Evolutionary conservation across 441 rosid genomes (phyloP), one percentile per base, ranked within the genome.

Genomic region (Isatis lusitanica): DNA sequence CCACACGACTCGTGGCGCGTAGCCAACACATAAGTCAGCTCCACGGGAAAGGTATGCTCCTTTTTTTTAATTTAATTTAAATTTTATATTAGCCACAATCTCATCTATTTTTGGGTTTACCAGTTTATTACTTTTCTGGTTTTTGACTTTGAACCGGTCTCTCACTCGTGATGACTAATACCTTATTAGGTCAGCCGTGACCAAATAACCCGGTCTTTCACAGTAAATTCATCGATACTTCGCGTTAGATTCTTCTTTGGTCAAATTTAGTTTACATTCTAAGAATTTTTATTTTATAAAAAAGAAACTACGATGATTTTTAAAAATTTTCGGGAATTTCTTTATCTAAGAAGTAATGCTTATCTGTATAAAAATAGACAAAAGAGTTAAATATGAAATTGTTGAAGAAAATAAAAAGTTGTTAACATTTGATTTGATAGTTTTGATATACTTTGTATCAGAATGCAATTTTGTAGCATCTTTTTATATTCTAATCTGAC

Each of bases 81-180:
- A 50, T 10, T 12, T 21, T 10, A 53, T 31, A n/a, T 70, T 12
- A 70, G 18, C 64, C 58, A 31, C 51, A 42, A 33, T 31, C 15
- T 57, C 61, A n/a, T 8, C 12, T 56, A 31, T 64, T 62, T 74
- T 42, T 18, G 60, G 79, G 70, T 63, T 73, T 33, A 63, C 71
- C 71, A 69, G 10, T 56, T 76, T 64, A 7, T 26, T 36, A 76
- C 58, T 65, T 66, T 77, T 58, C 66, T 59, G 73, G 76, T 71
- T 77, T 21, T 71, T 77, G 80, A 77, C 76, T 77, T 77, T 71
- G 76, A 77, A 77, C 80, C 65, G 68, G 73, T 77, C 80, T 51
- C 59, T 43, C 73, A 71, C 58, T 71, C 58, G 57, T 71, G 63
- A 71, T 70, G 76, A 70, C 79, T 11, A 10, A 10, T 9, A 12